Evolutionary conservation across 2,329 filamentous ascomycete species (phyloP), one percentile per base, ranked within the genome.

Genomic region (Trichoderma brevicompactum): DNA sequence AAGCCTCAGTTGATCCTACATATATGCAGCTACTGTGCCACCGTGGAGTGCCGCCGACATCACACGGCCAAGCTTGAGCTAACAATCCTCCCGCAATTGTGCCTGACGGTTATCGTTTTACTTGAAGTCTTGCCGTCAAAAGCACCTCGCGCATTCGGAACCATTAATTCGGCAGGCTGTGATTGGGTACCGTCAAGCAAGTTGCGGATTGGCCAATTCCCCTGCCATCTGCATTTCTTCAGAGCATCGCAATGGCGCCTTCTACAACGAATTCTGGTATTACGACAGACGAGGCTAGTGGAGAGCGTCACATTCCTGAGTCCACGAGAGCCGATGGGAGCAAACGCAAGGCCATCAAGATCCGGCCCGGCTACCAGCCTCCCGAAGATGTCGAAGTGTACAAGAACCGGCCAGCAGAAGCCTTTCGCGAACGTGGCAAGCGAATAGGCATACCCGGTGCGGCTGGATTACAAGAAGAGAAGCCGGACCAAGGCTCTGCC

Each of bases 301-400:
- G 95, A 74, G 87, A 93, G 74, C 91, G 94, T 50, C 89, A 93
- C 72, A 98, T 99, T 65, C 95, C 95, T 32, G 87, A 94, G 49
- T 98, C 94, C 0, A 82, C 87, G 49, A 90, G 96, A 63, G 81
- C 95, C 28, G 95, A 99, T 75, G 95, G 95, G 65, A 92, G 90
- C 58, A 92, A 92, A n/a, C 88, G 95, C 65, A 96, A 92, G 74
- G 94, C 97, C 73, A 98, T 98, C 75, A 92, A 92, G 74, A 92
- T 99, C 67, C 88, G 92, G 36, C 94, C 95, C 0, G 96, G 95
- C 62, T 99, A 97, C 79, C 89, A 89, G 40, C 96, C 95, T 1
- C 92, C 94, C 0, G 95, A 99, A 79, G 95, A 99, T 78, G 90
- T 98, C 69, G 93, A 97, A 75, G 83, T 97, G 52, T 99, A 99